Conservation (phyloP, 257 asterid genomes). For the Ocimum tenuiflorum region DNA sequence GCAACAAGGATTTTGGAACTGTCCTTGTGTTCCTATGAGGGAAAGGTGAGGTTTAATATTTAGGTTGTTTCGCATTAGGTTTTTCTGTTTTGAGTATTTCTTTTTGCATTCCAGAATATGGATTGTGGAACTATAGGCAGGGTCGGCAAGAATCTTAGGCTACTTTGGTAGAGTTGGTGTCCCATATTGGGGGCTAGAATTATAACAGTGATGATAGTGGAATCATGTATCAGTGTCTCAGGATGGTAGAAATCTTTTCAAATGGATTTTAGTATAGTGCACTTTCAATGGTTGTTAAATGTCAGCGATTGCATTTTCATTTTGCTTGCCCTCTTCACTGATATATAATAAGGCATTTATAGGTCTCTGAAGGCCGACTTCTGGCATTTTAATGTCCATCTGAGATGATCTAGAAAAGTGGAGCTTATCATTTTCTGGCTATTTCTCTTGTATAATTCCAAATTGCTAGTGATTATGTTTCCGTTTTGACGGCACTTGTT, state of each 20-base stretch:
- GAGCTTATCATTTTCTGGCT: neutral
- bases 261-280: neutral
- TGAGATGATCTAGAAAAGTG: neutral
- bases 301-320: no score
- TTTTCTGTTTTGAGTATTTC: neutral
- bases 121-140: neutral
- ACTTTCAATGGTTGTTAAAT: neutral
- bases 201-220: neutral
- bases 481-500: neutral
- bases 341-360: neutral
- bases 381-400: neutral
- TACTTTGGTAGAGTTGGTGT: neutral
- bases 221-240: neutral
- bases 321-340: neutral
- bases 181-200: neutral
- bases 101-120: neutral
- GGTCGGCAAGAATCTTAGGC: neutral
- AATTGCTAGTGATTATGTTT: neutral
- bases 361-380: neutral
- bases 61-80: neutral
- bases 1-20: slow-evolving; percentile 89
- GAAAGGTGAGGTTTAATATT: slow-evolving; percentile 35
- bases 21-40: slow-evolving; percentile 93
- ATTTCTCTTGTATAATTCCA: neutral
- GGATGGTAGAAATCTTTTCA: neutral